Evolutionary conservation across 2,329 filamentous ascomycete genomes (phyloP).

Genomic region (Metarhizium brunneum): DNA sequence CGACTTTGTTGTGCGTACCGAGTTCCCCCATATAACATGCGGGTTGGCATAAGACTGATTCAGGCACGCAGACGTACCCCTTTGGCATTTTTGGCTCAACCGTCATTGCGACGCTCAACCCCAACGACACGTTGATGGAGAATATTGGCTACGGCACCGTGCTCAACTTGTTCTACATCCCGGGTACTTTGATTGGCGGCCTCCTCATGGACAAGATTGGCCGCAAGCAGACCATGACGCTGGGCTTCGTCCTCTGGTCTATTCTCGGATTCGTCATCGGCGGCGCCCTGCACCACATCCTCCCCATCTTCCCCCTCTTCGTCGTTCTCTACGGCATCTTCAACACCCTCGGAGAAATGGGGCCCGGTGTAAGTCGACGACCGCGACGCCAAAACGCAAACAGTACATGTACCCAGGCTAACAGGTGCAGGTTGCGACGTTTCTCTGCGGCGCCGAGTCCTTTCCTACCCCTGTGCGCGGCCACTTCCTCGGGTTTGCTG

Average conservation of each 20-base stretch:
- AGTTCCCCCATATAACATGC: background rate
- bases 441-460: constrained; percentile 37
- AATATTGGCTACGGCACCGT: constrained; percentile 15
- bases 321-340: constrained; percentile 42
- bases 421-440: constrained; percentile 20
- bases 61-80: constrained; percentile 11
- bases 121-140: constrained; percentile 11
- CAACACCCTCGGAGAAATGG: constrained; percentile 20
- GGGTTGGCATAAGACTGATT: background rate
- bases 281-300: constrained; percentile 34
- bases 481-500: constrained; percentile 39
- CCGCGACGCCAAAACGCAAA: constrained; percentile 7
- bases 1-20: constrained; percentile 13
- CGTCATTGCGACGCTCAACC: constrained; percentile 13
- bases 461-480: constrained; percentile 41
- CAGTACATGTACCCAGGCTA: background rate
- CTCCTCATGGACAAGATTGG: constrained; percentile 30
- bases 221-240: constrained; percentile 17
- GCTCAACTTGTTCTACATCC: constrained; percentile 13
- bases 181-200: constrained; percentile 25
- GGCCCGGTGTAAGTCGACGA: constrained; percentile 34
- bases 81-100: constrained; percentile 16
- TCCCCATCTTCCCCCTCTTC: constrained; percentile 37
- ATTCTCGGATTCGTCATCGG: constrained; percentile 41
- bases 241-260: constrained; percentile 15